Base-by-base conservation (phyloP, 2,329 filamentous ascomycete species). In the Plenodomus tracheiphilus region DNA sequence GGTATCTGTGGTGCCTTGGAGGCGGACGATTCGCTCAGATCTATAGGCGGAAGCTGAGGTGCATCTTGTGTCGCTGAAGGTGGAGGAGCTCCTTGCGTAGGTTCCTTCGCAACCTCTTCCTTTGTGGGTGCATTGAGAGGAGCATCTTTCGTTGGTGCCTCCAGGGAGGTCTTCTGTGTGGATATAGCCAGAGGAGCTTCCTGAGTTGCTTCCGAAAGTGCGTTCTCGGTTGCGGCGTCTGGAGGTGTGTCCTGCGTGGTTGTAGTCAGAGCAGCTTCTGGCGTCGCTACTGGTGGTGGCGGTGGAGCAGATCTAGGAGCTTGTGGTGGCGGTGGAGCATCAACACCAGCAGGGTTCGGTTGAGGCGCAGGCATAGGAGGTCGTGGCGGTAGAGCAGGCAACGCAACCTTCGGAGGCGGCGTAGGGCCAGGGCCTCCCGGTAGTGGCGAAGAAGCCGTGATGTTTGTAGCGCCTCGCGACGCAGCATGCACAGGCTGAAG, bases 401-500 rank as follows among this genome's bases (percentile, higher is more conserved):
- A 17, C n/a, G 40, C 36, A 18, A 41, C 21, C 21, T 39, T 44
- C 16, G 47, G 39, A 6, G 58, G 47, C 9, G 46, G 45, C 13
- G 48, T 10, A 3, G 54, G 43, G 2, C 37, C 34, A 8, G 45
- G 35, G 3, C 36, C 46, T 11, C 56, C 52, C 2, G 54, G 46
- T 15, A 39, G 50, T 4, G 48, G 49, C 34, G 43, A 49, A 10
- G 46, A 32, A 22, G 50, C 39, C 4, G 41, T 17, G 22, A 22
- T 36, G 5, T 47, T 45, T 1, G 51, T 17, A 8, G 35, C 34
- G 15, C 36, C 45, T 20, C 50, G 52, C n/a, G 53, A 41, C 3
- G 57, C 21, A 15, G 42, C 39, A 37, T 62, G 51, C 6, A 35
- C 39, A 0, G 57, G 52, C 36, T 63, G 58, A 8, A 53, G 56